Base-by-base conservation (phyloP, 2,329 filamentous ascomycete species). In the Calonectria naviculata region DNA sequence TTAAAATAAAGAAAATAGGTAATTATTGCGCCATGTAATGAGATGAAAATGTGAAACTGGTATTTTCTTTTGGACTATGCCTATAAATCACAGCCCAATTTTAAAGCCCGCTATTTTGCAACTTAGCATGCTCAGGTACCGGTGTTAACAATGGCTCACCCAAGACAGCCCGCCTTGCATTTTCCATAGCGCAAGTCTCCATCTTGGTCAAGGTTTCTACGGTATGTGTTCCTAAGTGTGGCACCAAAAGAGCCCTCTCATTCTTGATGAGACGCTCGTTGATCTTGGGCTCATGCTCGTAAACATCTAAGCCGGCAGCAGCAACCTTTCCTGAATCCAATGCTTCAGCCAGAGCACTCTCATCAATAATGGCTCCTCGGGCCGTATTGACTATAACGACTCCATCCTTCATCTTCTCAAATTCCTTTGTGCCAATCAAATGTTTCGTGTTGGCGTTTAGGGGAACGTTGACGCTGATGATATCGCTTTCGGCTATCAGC, bases 191-290 rank as follows among this genome's bases (percentile, higher is more conserved):
- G n/a, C 78, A 67, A 5, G 71, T 58, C 42, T 80, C 77, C 79
- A 81, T 80, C 65, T 79, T 74, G 19, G 73, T 73, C 72, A 79
- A 62, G 3, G 78, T 80, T 58, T 93, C 92, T 12, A 86, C 82
- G 0, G 90, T 93, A 81, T 87, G 90, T 0, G 91, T 94, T 0
- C 92, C 92, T 83, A 94, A 88, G 77, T 94, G 92, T 41, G 92
- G 92, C 49, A 93, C 81, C 21, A 93, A 82, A 67, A 93, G 83
- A 0, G 91, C 90, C 72, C 89, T 86, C 5, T 87, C 87, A 74
- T 92, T 93, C 63, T 82, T 82, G 2, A 93, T 67, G 19, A 94
- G 82, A 1, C 88, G 88, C 2, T 89, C 88, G 74, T 93, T 89
- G 6, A 94, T 83, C 72, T 86, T 84, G 0, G 92, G 92, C 80